Evolutionary conservation across 2,329 filamentous ascomycete species (phyloP), one percentile per base, ranked within the genome.

Genomic region (Fusarium brachygibbosum): DNA sequence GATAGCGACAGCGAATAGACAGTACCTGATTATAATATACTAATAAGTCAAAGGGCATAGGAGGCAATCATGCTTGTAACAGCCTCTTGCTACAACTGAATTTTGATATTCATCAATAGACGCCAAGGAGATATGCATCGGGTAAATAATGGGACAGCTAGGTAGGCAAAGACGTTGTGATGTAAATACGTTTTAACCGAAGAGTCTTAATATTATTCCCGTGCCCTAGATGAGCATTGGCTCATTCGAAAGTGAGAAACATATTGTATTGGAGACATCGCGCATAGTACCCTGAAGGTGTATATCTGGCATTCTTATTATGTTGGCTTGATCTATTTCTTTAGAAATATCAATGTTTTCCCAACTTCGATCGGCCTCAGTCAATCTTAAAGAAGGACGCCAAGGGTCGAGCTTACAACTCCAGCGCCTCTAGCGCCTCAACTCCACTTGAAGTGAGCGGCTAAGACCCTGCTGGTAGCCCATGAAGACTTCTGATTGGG

Each of bases 1-100:
- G 93, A 94, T 77, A 92, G 92, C 75, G 91, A 91, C 69, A 91
- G 93, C 72, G 91, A 93, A 58, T 77, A 67, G 63, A 51, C 56
- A 62, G 45, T 50, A 57, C 54, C 28, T 14, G 12, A 34, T 40
- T n/a, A 42, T 13, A 53, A 38, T 12, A n/a, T 23, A 48, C 28
- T 38, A 38, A 50, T 21, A 50, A 28, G n/a, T 35, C 11, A 8
- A 19, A 51, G n/a, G 10, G 13, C 14, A 28, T 28, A 13, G 28
- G 29, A 16, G 25, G 23, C 13, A 28, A 21, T 31, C 13, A 16
- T 10, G n/a, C 13, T 40, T 38, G 5, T 9, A 6, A 16, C 34
- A 19, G 17, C 23, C 12, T 41, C 29, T 45, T 31, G 7, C 12
- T 31, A 19, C n/a, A 29, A 12, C 6, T 29, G 17, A 29, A 23